Conservation (phyloP, 2,329 filamentous ascomycete genomes). For the Pezicula radicicola region DNA sequence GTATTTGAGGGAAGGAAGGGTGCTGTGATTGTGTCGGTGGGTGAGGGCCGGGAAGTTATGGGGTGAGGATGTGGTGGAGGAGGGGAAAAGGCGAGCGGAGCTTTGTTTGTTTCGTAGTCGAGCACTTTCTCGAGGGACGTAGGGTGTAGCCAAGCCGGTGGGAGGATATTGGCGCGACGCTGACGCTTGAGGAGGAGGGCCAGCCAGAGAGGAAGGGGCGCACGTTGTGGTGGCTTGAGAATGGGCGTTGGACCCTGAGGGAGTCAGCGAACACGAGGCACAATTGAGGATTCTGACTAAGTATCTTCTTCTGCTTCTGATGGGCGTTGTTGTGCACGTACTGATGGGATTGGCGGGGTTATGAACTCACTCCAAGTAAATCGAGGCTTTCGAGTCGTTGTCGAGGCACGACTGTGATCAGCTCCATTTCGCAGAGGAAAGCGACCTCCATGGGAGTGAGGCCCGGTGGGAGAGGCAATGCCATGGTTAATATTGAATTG, state of each 20-base stretch:
- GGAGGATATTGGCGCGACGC: slow-evolving; percentile 85
- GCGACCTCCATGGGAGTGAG: slow-evolving; percentile 85
- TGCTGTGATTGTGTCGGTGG: slow-evolving; percentile 46
- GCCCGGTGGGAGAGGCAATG: slow-evolving; percentile 35
- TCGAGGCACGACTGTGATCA: slow-evolving; percentile 87
- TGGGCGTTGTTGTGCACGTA: slow-evolving; percentile 12
- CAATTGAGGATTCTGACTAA: neutral
- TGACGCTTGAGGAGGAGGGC: slow-evolving; percentile 94
- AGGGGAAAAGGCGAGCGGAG: slow-evolving; percentile 71
- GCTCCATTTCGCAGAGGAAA: slow-evolving; percentile 97
- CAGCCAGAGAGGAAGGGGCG: slow-evolving; percentile 85
- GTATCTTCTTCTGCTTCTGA: slow-evolving; percentile 6
- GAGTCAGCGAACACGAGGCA: slow-evolving; percentile 46
- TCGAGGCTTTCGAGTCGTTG: slow-evolving; percentile 84
- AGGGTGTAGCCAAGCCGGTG: slow-evolving; percentile 83
- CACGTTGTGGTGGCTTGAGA: slow-evolving; percentile 78
- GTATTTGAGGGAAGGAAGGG: slow-evolving; percentile 80
- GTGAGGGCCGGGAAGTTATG: slow-evolving; percentile 27
- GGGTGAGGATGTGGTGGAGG: slow-evolving; percentile 65
- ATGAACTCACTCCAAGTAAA: slow-evolving; percentile 73
- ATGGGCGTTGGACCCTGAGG: slow-evolving; percentile 71
- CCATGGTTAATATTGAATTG: slow-evolving; percentile 25
- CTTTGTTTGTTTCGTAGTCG: slow-evolving; percentile 72
- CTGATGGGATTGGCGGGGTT: slow-evolving; percentile 22
- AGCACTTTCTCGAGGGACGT: slow-evolving; percentile 75